phyloP scores from a whole-genome alignment of 768 basidiomycete genomes.

The Piloderma croceum region DNA sequence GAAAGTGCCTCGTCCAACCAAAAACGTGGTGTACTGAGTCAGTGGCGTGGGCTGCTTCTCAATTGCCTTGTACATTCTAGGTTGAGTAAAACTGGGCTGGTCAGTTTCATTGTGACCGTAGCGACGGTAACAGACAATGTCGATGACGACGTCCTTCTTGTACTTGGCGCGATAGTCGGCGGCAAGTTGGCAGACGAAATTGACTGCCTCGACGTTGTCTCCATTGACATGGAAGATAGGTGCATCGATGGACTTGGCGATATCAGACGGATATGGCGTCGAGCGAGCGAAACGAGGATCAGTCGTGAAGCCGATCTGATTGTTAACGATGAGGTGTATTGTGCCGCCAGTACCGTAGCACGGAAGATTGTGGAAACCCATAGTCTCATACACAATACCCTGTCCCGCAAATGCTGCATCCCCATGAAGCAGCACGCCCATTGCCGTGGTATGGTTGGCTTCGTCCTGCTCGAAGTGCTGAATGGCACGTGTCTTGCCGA shows the following conservation, averaged over 20 bases:
- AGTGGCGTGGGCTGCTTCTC: slow-evolving; percentile 89
- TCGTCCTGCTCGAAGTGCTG: slow-evolving; percentile 94
- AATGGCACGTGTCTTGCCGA: slow-evolving; percentile 96
- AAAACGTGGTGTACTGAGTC: slow-evolving; percentile 86
- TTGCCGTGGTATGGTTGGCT: slow-evolving; percentile 71
- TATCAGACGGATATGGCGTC: slow-evolving; percentile 95
- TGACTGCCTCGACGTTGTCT: slow-evolving; percentile 97
- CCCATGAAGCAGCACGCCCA: slow-evolving; percentile 94
- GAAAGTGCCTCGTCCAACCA: slow-evolving; percentile 88
- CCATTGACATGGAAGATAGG: slow-evolving; percentile 99
- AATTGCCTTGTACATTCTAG: slow-evolving; percentile 97
- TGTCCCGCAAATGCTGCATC: slow-evolving; percentile 99
- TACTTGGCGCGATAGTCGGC: slow-evolving; percentile 97
- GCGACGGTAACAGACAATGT: slow-evolving; percentile 98
- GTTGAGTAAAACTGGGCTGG: slow-evolving; percentile 98
- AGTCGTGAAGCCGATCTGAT: slow-evolving; percentile 99
- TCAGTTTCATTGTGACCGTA: slow-evolving; percentile 99
- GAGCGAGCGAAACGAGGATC: slow-evolving; percentile 97
- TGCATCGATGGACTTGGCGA: slow-evolving; percentile 96
- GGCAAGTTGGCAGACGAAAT: slow-evolving; percentile 95
- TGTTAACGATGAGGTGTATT: slow-evolving; percentile 97
- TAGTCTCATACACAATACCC: slow-evolving; percentile 97
- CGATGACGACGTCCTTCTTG: slow-evolving; percentile 98
- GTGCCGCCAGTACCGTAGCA: slow-evolving; percentile 97
- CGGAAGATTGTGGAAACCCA: slow-evolving; percentile 95